Conservation (phyloP, 768 basidiomycete genomes). For the Mycena metata region DNA sequence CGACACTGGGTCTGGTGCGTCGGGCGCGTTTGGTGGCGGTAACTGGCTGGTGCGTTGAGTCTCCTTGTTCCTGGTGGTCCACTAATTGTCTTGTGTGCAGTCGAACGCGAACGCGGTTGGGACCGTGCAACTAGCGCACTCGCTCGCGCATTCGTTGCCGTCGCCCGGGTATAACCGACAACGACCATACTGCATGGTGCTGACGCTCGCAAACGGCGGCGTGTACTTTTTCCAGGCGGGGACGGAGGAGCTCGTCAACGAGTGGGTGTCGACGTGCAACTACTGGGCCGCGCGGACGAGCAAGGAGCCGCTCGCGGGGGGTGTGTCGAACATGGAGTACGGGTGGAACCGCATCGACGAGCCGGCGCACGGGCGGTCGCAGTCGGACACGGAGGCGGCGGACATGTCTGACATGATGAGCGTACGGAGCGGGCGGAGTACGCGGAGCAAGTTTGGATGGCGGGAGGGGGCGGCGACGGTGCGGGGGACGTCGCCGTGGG, state of each 20-base stretch:
- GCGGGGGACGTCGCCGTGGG: slow-evolving; percentile 78
- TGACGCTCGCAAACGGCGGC: slow-evolving; percentile 88
- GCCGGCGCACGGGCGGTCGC: slow-evolving; percentile 62
- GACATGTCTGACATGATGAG: slow-evolving; percentile 77
- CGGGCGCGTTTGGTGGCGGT: slow-evolving; percentile 89
- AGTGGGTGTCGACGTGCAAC: slow-evolving; percentile 99
- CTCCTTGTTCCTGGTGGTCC: neutral
- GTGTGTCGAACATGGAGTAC: slow-evolving; percentile 99
- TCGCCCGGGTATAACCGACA: slow-evolving; percentile 93
- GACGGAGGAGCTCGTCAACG: slow-evolving; percentile 97
- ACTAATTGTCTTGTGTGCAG: slow-evolving; percentile 56
- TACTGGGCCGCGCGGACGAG: slow-evolving; percentile 98
- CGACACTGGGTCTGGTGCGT: slow-evolving; percentile 70
- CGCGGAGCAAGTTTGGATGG: slow-evolving; percentile 80
- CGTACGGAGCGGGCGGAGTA: slow-evolving; percentile 81
- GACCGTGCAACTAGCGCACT: slow-evolving; percentile 87
- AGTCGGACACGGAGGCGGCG: slow-evolving; percentile 69
- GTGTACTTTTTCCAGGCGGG: slow-evolving; percentile 99
- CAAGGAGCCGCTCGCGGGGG: slow-evolving; percentile 95
- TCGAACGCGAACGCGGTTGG: slow-evolving; percentile 90
- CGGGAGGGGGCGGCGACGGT: slow-evolving; percentile 76
- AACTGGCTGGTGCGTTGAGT: slow-evolving; percentile 92
- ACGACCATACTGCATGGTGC: slow-evolving; percentile 94
- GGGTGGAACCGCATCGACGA: slow-evolving; percentile 92
- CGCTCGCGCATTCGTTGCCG: slow-evolving; percentile 88